These are phyloP conservation scores for Nakaseomyces nivariensis DNA, from an alignment of 1,139 yeast species.

Conservation along the genomic window DNA sequence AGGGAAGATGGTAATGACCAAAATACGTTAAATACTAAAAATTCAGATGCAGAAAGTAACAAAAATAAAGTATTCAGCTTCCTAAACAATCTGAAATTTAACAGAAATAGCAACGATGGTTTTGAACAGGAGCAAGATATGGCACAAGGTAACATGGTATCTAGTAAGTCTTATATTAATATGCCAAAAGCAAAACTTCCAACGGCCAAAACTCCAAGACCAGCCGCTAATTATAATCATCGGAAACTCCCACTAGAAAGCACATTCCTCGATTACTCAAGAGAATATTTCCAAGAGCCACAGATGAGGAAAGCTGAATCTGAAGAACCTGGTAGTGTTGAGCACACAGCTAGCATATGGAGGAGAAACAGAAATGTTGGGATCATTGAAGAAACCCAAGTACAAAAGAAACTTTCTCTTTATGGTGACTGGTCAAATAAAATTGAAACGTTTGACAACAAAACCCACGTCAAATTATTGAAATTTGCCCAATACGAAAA, in stretches of 20 bases:
- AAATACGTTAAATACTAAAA: neutral
- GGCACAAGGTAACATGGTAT: neutral
- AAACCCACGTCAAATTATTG: conserved; percentile 68
- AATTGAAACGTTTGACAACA: conserved; percentile 54
- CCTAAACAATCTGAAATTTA: conserved; percentile 15
- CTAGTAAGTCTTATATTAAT: neutral
- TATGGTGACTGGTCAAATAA: conserved; percentile 78
- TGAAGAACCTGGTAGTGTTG: conserved; percentile 90
- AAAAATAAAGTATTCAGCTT: conserved; percentile 8
- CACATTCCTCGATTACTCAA: conserved; percentile 76
- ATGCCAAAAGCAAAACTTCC: conserved; percentile 29
- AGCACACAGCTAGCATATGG: conserved; percentile 78
- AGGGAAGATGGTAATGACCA: neutral
- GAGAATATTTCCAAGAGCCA: conserved; percentile 94
- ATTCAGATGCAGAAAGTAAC: neutral
- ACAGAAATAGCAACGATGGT: conserved; percentile 10
- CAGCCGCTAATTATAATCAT: conserved; percentile 22
- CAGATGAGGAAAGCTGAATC: conserved; percentile 80
- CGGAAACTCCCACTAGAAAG: conserved; percentile 47
- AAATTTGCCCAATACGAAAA: conserved; percentile 88
- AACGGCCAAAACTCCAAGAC: conserved; percentile 33
- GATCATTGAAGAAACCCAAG: conserved; percentile 81
- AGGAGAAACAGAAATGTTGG: conserved; percentile 80
- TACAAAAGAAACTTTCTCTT: conserved; percentile 74
- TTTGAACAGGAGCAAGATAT: conserved; percentile 8